Conservation (phyloP, 2,329 filamentous ascomycete species). For the Decorospora gaudefroyi region DNA sequence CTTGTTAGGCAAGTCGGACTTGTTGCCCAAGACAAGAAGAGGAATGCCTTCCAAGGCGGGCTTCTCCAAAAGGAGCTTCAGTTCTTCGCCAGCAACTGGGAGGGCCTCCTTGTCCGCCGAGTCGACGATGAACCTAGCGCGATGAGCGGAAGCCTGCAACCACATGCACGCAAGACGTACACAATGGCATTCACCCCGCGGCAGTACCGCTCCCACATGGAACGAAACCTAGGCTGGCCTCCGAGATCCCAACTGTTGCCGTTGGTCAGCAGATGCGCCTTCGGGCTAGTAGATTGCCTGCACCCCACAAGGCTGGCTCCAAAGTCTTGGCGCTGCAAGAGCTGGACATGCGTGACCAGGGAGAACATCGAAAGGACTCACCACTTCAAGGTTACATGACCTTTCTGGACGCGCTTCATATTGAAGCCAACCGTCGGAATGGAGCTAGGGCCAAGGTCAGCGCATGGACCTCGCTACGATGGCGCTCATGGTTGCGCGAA, state of each 20-base stretch:
- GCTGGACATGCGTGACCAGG: conserved; percentile 44
- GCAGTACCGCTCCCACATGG: conserved; percentile 99
- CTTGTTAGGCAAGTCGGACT: conserved; percentile 91
- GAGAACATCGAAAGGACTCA: conserved; percentile 50
- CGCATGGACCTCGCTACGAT: conserved; percentile 34
- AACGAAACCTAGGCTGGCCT: conserved; percentile 92
- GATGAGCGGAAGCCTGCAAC: conserved; percentile 32
- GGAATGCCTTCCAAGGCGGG: conserved; percentile 86
- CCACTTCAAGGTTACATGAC: conserved; percentile 98
- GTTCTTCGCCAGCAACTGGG: conserved; percentile 85
- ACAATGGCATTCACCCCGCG: conserved; percentile 96
- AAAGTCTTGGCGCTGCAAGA: conserved; percentile 45
- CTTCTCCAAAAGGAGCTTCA: conserved; percentile 86
- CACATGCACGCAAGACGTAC: conserved; percentile 52
- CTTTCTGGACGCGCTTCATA: conserved; percentile 97
- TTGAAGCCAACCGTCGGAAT: conserved; percentile 99
- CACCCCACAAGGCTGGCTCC: conserved; percentile 38
- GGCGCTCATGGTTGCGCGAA: conserved; percentile 38
- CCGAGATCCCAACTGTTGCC: conserved; percentile 84
- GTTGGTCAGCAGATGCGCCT: conserved; percentile 45
- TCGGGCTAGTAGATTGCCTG: conserved; percentile 36
- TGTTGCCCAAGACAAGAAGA: conserved; percentile 92
- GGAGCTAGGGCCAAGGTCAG: conserved; percentile 67
- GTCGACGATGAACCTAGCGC: conserved; percentile 83
- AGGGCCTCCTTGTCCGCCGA: conserved; percentile 83